A percentile compares a stretch with the other conserved stretches of the same genome.
phyloP scores from a whole-genome alignment of 805 yeast genomes.

The Candida ulmi region DNA sequence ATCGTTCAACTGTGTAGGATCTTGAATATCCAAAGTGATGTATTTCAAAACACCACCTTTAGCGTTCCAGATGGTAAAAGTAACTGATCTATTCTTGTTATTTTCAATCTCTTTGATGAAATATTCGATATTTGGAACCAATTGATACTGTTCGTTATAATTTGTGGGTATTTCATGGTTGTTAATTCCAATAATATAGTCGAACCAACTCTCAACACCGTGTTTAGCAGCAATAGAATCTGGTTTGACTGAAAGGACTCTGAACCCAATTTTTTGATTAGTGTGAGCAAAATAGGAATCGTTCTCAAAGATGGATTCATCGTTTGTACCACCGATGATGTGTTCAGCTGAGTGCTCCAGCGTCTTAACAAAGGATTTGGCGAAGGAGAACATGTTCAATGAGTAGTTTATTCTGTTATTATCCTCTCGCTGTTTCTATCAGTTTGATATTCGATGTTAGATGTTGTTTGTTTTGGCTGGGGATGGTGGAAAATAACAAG shows the following conservation, averaged over 20 bases:
- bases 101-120: slow-evolving; percentile 38
- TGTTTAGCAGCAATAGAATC: slow-evolving; percentile 42
- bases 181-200: slow-evolving; percentile 75
- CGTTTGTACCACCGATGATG: slow-evolving; percentile 22
- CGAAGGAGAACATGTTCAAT: slow-evolving; percentile 50
- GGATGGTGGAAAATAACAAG: too few species aligned
- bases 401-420: too few species aligned
- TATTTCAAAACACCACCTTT: slow-evolving; percentile 65
- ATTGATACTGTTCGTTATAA: slow-evolving; percentile 27
- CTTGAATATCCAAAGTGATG: slow-evolving; percentile 29
- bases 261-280: slow-evolving; percentile 41
- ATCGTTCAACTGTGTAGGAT: slow-evolving; percentile 24
- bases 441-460: too few species aligned
- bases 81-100: slow-evolving; percentile 34
- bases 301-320: slow-evolving; percentile 17
- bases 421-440: too few species aligned
- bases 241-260: slow-evolving; percentile 46
- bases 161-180: slow-evolving; percentile 51
- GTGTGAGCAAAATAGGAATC: slow-evolving; percentile 24
- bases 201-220: slow-evolving; percentile 82
- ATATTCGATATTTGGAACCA: slow-evolving; percentile 38
- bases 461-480: too few species aligned
- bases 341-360: slow-evolving; percentile 37
- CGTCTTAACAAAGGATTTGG: slow-evolving; percentile 54
- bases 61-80: slow-evolving; percentile 75